Evolutionary conservation across 2,329 filamentous ascomycete species (phyloP).

Genomic region (Zymoseptoria brevis): DNA sequence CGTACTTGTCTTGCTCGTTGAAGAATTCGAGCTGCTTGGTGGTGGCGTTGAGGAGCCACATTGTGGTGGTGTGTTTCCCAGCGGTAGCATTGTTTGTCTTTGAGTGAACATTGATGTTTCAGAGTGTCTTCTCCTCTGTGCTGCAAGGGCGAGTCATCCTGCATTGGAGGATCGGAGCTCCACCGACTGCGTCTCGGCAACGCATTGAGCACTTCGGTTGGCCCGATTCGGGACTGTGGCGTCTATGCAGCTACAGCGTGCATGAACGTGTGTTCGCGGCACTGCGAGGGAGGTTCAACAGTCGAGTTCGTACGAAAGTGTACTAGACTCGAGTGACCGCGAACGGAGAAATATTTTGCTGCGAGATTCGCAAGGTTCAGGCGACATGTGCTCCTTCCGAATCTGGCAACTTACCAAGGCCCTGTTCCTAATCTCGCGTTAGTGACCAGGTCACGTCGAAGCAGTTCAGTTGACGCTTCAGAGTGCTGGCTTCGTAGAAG

Average conservation of each 20-base stretch:
- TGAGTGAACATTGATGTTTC: not conserved
- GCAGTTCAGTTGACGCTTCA: no score
- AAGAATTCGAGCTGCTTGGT: slow-evolving; percentile 11
- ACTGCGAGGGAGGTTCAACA: no score
- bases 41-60: slow-evolving; percentile 17
- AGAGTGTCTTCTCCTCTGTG: not conserved
- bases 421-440: no score
- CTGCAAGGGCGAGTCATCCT: not conserved
- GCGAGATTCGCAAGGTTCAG: no score
- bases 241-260: not conserved
- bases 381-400: no score
- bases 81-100: not conserved
- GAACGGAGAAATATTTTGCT: no score
- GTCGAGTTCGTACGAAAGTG: no score
- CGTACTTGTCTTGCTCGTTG: slow-evolving; percentile 13
- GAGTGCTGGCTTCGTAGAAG: no score
- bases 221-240: not conserved
- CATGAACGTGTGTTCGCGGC: not conserved
- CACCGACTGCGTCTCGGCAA: not conserved
- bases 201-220: not conserved
- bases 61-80: not conserved
- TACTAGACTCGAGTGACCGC: no score
- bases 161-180: not conserved
- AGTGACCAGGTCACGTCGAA: no score
- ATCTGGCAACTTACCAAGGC: no score